These are phyloP conservation scores for Trichoderma sp. DNA, from an alignment of 2,329 filamentous ascomycete species.

Conservation along the genomic window DNA sequence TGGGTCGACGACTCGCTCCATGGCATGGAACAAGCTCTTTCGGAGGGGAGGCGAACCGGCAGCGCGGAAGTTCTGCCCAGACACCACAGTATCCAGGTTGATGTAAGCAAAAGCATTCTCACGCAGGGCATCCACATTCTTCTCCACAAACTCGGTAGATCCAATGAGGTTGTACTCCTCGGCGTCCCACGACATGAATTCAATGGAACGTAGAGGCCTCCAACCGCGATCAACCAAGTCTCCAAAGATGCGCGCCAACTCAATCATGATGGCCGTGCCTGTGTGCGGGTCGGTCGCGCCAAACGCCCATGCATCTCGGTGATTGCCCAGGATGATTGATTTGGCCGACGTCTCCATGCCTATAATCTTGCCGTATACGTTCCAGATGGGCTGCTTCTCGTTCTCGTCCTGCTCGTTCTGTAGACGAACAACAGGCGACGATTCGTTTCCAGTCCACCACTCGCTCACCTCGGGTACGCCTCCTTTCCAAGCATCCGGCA, in stretches of 20 bases:
- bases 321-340: slow-evolving; percentile 86
- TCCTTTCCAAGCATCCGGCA: slow-evolving; percentile 72
- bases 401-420: slow-evolving; percentile 86
- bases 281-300: slow-evolving; percentile 84
- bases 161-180: slow-evolving; percentile 92
- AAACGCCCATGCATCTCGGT: slow-evolving; percentile 90
- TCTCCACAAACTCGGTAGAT: slow-evolving; percentile 93
- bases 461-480: slow-evolving; percentile 72
- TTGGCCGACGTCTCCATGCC: slow-evolving; percentile 85
- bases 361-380: slow-evolving; percentile 79
- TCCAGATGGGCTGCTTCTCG: slow-evolving; percentile 83
- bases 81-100: slow-evolving; percentile 84
- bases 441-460: slow-evolving; percentile 82
- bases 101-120: slow-evolving; percentile 81
- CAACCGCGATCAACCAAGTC: slow-evolving; percentile 76
- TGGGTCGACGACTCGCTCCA: slow-evolving; percentile 76
- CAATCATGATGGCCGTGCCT: slow-evolving; percentile 88
- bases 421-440: slow-evolving; percentile 76
- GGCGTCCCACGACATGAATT: slow-evolving; percentile 96
- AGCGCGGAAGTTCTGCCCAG: slow-evolving; percentile 73
- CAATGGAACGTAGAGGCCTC: slow-evolving; percentile 89
- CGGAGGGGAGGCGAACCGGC: slow-evolving; percentile 79
- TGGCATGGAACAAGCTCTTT: slow-evolving; percentile 68
- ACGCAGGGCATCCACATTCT: slow-evolving; percentile 71
- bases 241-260: slow-evolving; percentile 83